Evolutionary conservation across 768 basidiomycete genomes (phyloP).

Genomic region (Kwoniella sp.): DNA sequence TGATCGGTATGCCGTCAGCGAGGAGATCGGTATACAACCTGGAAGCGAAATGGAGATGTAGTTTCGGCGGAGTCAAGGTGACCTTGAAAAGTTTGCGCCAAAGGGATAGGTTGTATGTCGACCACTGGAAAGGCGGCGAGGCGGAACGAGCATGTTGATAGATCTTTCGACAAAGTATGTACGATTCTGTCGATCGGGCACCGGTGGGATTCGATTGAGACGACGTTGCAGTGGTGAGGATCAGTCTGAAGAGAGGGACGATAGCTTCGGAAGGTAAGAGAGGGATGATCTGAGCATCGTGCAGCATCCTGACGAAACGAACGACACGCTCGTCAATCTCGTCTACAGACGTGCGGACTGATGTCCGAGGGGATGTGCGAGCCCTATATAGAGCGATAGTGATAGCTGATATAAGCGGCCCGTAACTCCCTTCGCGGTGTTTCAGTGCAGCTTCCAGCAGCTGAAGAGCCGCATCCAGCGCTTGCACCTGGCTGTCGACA

Average conservation of each 20-base stretch:
- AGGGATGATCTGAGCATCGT: slow-evolving; percentile 8
- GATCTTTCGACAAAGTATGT: slow-evolving; percentile 26
- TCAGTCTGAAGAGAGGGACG: neutral
- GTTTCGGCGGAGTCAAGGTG: slow-evolving; percentile 15
- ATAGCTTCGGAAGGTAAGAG: slow-evolving; percentile 11
- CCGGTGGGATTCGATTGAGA: neutral
- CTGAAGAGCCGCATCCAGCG: slow-evolving; percentile 5
- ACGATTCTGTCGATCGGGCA: slow-evolving; percentile 21
- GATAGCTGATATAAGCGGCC: slow-evolving; percentile 26
- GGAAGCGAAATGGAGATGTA: slow-evolving; percentile 42
- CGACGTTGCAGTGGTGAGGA: slow-evolving; percentile 13
- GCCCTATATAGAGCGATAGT: slow-evolving; percentile 29
- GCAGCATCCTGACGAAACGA: slow-evolving; percentile 9
- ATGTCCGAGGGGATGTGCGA: neutral
- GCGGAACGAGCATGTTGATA: slow-evolving; percentile 27
- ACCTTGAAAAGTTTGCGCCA: slow-evolving; percentile 30
- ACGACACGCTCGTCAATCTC: slow-evolving; percentile 15
- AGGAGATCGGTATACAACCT: slow-evolving; percentile 41
- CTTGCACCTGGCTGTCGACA: neutral
- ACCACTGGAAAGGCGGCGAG: slow-evolving; percentile 29
- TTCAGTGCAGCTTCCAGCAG: slow-evolving; percentile 22
- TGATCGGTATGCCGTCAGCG: slow-evolving; percentile 26
- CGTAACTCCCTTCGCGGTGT: slow-evolving; percentile 31
- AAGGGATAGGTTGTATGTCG: neutral
- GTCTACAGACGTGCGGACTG: neutral